Percentiles rank a stretch among this genome's conserved stretches.
phyloP scores from a whole-genome alignment of 805 yeast genomes.

The Yamadazyma endophytica region DNA sequence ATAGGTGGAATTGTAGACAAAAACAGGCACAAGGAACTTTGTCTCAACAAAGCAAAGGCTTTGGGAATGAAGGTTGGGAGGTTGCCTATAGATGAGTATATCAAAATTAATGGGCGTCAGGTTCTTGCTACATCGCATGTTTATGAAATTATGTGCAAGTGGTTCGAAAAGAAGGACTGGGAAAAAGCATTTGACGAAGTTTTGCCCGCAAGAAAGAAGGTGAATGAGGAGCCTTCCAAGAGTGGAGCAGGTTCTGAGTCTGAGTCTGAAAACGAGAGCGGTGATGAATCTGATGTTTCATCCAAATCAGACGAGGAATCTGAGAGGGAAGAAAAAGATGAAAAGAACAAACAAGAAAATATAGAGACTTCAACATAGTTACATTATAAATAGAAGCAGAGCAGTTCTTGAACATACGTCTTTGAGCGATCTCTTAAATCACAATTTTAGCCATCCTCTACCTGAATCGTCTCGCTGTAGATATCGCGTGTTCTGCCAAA shows the following conservation, averaged over 20 bases:
- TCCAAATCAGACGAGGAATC: constrained; percentile 1
- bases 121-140: constrained; percentile 95
- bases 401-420: no score
- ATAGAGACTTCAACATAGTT: no score
- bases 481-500: no score
- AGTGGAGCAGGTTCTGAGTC: background rate
- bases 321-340: constrained; percentile 1
- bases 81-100: constrained; percentile 83
- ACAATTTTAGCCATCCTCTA: no score
- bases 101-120: constrained; percentile 76
- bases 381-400: no score
- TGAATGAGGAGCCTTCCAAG: background rate
- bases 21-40: constrained; percentile 78
- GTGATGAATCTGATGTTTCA: constrained; percentile 1
- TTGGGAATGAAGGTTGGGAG: constrained; percentile 70
- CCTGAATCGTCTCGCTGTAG: no score
- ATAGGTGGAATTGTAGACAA: constrained; percentile 97
- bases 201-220: constrained; percentile 70
- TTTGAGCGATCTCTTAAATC: no score
- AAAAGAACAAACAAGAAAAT: background rate
- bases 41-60: constrained; percentile 74
- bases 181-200: constrained; percentile 80
- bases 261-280: background rate
- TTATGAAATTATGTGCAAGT: constrained; percentile 77
- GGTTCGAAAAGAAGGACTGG: constrained; percentile 82